Percentiles rank a stretch among this genome's conserved stretches.
Conservation (phyloP, 371 early-diverging fungal species). For the Circinella umbellata region DNA sequence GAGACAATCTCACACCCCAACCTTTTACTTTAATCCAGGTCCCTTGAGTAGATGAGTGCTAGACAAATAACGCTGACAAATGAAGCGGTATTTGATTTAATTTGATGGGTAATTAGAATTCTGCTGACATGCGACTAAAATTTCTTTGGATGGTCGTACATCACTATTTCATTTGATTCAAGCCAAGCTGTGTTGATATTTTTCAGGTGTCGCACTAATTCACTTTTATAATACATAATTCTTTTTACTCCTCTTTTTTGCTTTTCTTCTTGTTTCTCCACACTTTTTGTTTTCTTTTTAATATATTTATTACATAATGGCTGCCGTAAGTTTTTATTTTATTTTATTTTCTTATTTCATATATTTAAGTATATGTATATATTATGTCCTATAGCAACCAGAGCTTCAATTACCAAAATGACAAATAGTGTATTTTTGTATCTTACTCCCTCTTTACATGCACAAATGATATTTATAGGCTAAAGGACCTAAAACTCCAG, state of each 20-base stretch:
- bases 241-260: slow-evolving; percentile 41
- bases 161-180: too few relatives aligned
- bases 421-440: too few relatives aligned
- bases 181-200: not conserved
- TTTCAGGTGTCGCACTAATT: not conserved
- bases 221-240: too few relatives aligned
- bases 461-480: not conserved
- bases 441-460: too few relatives aligned
- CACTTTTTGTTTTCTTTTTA: slow-evolving; percentile 73
- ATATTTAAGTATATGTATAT: too few relatives aligned
- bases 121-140: slow-evolving; percentile 12
- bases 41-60: too few relatives aligned
- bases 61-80: slow-evolving; percentile 9
- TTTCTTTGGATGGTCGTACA: not conserved
- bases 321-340: not conserved
- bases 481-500: slow-evolving; percentile 51
- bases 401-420: not conserved
- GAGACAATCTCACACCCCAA: too few relatives aligned
- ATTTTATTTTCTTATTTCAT: not conserved
- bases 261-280: slow-evolving; percentile 83
- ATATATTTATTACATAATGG: slow-evolving; percentile 22
- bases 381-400: too few relatives aligned
- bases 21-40: too few relatives aligned
- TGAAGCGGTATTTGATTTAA: slow-evolving; percentile 10
- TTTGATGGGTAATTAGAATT: not conserved